Conservation (phyloP, 306 rosid species). For the Vachellia pachyceras region DNA sequence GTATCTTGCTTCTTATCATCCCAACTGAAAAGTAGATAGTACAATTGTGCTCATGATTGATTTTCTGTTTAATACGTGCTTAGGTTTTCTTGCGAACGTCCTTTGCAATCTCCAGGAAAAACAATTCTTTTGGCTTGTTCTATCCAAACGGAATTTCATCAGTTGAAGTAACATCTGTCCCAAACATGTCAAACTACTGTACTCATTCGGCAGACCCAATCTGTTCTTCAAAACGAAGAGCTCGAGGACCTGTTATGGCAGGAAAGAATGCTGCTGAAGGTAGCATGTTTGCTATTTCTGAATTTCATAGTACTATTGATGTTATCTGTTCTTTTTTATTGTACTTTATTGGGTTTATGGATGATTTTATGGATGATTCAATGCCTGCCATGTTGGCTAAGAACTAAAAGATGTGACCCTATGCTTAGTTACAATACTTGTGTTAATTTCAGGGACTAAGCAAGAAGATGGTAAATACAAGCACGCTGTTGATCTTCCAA, state of each 20-base stretch:
- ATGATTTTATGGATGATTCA: no score
- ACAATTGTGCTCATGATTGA: slow-evolving; percentile 24
- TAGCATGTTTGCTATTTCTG: slow-evolving; percentile 32
- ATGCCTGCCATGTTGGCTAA: slow-evolving; percentile 23
- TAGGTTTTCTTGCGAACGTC: slow-evolving; percentile 70
- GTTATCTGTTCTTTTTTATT: not conserved
- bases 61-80: slow-evolving; percentile 29
- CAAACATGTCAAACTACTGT: slow-evolving; percentile 48
- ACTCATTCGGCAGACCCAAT: slow-evolving; percentile 53
- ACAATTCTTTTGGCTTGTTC: slow-evolving; percentile 53
- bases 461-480: slow-evolving; percentile 94
- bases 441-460: slow-evolving; percentile 60
- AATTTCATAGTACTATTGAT: slow-evolving; percentile 5
- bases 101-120: slow-evolving; percentile 56
- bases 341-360: not conserved
- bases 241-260: slow-evolving; percentile 91
- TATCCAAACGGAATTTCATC: slow-evolving; percentile 57
- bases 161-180: slow-evolving; percentile 47
- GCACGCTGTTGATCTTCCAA: slow-evolving; percentile 96
- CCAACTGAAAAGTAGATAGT: not conserved
- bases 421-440: slow-evolving; percentile 39
- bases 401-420: slow-evolving; percentile 21
- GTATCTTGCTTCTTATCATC: not conserved
- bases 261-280: slow-evolving; percentile 87
- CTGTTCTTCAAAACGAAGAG: slow-evolving; percentile 78